Percentiles rank a stretch among this genome's conserved stretches.
Conservation (phyloP, 202 grass and related monocot species). For the Setaria italica region DNA sequence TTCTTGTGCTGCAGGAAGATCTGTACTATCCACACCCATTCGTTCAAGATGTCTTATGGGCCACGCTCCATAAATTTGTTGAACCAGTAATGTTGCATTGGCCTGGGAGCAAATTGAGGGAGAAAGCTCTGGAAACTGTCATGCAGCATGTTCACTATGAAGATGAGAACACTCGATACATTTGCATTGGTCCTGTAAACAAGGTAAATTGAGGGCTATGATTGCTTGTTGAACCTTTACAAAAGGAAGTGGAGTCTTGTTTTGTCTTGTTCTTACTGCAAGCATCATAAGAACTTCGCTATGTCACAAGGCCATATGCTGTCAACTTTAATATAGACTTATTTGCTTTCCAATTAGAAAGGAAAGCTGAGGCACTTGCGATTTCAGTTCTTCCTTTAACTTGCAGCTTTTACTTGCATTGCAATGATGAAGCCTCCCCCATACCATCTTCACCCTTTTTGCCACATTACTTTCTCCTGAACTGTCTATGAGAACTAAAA, state of each 20-base stretch:
- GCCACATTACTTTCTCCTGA: conserved; percentile 10
- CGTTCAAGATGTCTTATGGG: conserved; percentile 93
- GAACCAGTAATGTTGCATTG: conserved; percentile 86
- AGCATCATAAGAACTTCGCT: conserved; percentile 10
- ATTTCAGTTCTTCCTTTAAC: conserved; percentile 14
- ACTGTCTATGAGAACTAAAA: background rate
- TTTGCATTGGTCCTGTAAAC: conserved; percentile 97
- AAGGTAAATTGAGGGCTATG: conserved; percentile 65
- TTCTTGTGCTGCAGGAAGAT: conserved; percentile 80
- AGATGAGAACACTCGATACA: conserved; percentile 91
- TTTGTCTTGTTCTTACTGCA: conserved; percentile 21
- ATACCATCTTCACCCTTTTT: background rate
- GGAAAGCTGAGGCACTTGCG: background rate
- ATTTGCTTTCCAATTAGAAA: background rate
- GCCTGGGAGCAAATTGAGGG: conserved; percentile 83
- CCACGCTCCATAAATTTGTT: conserved; percentile 87
- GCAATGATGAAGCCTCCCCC: background rate
- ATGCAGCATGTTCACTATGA: conserved; percentile 98
- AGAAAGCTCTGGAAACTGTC: conserved; percentile 68
- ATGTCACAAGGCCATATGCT: background rate
- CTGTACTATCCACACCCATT: conserved; percentile 87
- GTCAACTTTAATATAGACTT: background rate
- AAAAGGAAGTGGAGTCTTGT: conserved; percentile 7
- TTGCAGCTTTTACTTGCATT: conserved; percentile 35
- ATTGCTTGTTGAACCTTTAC: conserved; percentile 22